Evolutionary conservation across 2,329 filamentous ascomycete species (phyloP).

Genomic region (Diaporthe capsici): DNA sequence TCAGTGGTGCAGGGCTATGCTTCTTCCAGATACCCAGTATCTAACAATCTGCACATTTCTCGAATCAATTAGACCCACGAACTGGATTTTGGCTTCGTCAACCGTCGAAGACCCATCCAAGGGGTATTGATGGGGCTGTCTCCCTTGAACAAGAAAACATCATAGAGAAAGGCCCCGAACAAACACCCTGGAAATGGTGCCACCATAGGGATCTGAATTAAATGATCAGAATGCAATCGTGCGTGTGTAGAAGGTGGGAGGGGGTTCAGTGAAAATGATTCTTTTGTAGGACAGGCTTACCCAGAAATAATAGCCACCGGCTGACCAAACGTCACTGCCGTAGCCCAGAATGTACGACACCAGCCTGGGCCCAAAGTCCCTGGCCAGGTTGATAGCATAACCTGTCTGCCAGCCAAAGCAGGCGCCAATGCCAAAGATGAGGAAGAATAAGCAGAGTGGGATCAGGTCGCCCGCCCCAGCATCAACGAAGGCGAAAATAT

Average conservation of each 20-base stretch:
- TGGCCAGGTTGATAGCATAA: slow-evolving; percentile 80
- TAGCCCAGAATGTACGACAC: slow-evolving; percentile 79
- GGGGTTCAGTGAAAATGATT: neutral
- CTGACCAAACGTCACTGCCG: slow-evolving; percentile 75
- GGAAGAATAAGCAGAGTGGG: slow-evolving; percentile 76
- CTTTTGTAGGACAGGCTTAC: slow-evolving; percentile 54
- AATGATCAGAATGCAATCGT: slow-evolving; percentile 30
- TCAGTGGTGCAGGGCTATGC: too few relatives aligned
- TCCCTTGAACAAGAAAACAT: slow-evolving; percentile 78
- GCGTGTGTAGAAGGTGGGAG: too few relatives aligned
- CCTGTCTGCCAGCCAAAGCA: slow-evolving; percentile 84
- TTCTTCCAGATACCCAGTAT: neutral
- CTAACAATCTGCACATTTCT: neutral
- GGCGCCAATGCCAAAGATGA: slow-evolving; percentile 80
- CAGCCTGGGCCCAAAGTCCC: slow-evolving; percentile 79
- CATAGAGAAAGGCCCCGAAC: slow-evolving; percentile 77
- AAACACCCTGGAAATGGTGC: slow-evolving; percentile 75
- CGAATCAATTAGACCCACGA: slow-evolving; percentile 48
- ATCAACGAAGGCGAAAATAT: slow-evolving; percentile 78
- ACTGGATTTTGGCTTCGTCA: slow-evolving; percentile 54
- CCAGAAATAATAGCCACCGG: slow-evolving; percentile 81
- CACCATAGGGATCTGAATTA: slow-evolving; percentile 79
- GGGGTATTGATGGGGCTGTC: slow-evolving; percentile 79
- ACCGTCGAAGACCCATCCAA: slow-evolving; percentile 71
- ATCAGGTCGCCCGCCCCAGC: slow-evolving; percentile 70